Conservation (phyloP, 1,284 basidiomycete genomes). For the Cryptococcus jaspeensis region DNA sequence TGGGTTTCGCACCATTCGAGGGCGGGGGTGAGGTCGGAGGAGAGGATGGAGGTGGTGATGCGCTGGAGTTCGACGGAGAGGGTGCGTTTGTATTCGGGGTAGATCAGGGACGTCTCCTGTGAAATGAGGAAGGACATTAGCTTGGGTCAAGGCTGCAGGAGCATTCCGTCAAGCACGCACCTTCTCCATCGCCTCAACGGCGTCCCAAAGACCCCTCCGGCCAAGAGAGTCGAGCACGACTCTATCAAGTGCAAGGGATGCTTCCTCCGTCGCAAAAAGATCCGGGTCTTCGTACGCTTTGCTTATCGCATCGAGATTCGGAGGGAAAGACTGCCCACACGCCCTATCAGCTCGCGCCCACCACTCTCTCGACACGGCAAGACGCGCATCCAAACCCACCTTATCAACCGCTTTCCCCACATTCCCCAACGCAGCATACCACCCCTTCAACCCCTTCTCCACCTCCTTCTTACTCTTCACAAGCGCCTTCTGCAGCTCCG, state of each 20-base stretch:
- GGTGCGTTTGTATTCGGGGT: conserved; percentile 59
- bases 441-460: conserved; percentile 81
- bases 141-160: conserved; percentile 1
- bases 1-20: conserved; percentile 75
- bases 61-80: conserved; percentile 70
- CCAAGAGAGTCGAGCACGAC: conserved; percentile 45
- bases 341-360: neutral
- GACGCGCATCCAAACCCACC: conserved; percentile 56
- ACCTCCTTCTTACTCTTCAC: conserved; percentile 76
- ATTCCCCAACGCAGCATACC: conserved; percentile 70
- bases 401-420: conserved; percentile 85
- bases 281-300: conserved; percentile 46
- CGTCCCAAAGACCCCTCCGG: conserved; percentile 40
- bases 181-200: conserved; percentile 39
- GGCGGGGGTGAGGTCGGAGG: conserved; percentile 68
- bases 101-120: conserved; percentile 69
- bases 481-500: conserved; percentile 60
- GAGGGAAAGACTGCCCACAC: conserved; percentile 38
- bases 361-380: neutral
- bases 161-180: conserved; percentile 8
- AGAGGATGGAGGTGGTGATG: conserved; percentile 68
- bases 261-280: conserved; percentile 39
- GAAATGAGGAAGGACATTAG: neutral
- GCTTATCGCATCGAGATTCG: conserved; percentile 42
- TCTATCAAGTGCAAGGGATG: conserved; percentile 34